phyloP scores from a whole-genome alignment of 164 flowering plant species.

The Protea cynaroides region DNA sequence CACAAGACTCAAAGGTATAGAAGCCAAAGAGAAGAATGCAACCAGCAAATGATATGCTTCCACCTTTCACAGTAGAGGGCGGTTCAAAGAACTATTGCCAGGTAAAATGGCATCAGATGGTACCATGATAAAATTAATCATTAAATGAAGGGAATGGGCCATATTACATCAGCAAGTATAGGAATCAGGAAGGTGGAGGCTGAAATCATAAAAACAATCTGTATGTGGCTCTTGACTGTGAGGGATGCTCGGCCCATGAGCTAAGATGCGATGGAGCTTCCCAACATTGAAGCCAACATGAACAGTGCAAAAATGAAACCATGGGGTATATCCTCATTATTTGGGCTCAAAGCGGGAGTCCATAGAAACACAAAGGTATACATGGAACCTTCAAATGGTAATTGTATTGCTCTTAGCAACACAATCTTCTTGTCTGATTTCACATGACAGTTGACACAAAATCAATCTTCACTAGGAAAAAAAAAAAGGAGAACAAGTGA shows the following conservation, averaged over 20 bases:
- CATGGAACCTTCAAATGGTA: slow-evolving; percentile 97
- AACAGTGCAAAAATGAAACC: slow-evolving; percentile 98
- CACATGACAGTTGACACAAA: no score
- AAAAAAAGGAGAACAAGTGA: no score
- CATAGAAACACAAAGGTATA: slow-evolving; percentile 96
- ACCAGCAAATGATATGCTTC: slow-evolving; percentile 69
- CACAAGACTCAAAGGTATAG: slow-evolving; percentile 88
- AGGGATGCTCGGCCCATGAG: slow-evolving; percentile 58
- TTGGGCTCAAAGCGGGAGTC: slow-evolving; percentile 98
- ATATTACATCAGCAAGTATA: slow-evolving; percentile 50
- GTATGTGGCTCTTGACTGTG: slow-evolving; percentile 94
- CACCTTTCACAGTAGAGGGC: slow-evolving; percentile 63
- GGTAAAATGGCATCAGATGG: slow-evolving; percentile 17
- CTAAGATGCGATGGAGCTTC: slow-evolving; percentile 89
- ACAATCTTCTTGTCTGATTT: slow-evolving; percentile 89
- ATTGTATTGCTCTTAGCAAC: slow-evolving; percentile 89
- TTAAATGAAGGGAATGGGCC: not conserved
- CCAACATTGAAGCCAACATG: slow-evolving; percentile 97
- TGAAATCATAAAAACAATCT: slow-evolving; percentile 74
- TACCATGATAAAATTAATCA: not conserved
- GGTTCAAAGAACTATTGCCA: slow-evolving; percentile 58
- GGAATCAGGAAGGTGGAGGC: slow-evolving; percentile 73
- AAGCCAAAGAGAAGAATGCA: slow-evolving; percentile 84
- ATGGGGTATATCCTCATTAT: slow-evolving; percentile 92
- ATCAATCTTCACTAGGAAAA: no score